Base-by-base conservation (phyloP, 1,284 basidiomycete species). In the Porphyrellus sp. region DNA sequence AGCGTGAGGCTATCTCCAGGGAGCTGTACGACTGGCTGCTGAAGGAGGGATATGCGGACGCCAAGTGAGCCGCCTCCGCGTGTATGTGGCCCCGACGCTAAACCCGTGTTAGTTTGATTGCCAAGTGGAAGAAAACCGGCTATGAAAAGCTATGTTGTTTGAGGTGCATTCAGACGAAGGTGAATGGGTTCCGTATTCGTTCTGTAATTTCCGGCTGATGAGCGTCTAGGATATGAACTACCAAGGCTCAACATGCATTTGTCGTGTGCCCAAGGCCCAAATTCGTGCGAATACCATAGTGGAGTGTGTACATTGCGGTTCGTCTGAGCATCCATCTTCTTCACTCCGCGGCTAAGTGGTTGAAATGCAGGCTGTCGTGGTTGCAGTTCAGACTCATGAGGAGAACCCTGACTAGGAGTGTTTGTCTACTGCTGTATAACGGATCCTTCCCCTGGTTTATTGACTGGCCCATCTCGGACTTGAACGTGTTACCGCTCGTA, bases 101-200 rank as follows among this genome's bases (percentile, higher is more conserved):
- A 54, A 23, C 40, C 35, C 40, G 43, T 15, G 28, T 34, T 63
- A 98, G 96, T 65, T 75, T 99, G 70, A 93, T 99, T 71, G 97
- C 97, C 28, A 99, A 99, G 72, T 99, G 97, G 97, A 99, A 99
- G 78, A 97, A 98, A 74, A 77, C 90, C 11, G 97, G 97, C 4
- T 99, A 99, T 71, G 97, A 99, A 74, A 98, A 98, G 69, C 78
- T 99, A 31, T 99, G 97, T 70, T 99, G 97, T 68, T 77, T 98
- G 45, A 79, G 97, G 45, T 99, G 97, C 73, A 98, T 99, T 52
- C 96, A 98, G 74, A 93, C 93, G 4, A 83, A 84, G 72, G 93
- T 91, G 61, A 53, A 80, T 69, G 41, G 47, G 35, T 23, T 53
- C 8, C 44, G 37, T 46, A 40, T 51, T 30, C 49, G 35, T 28